phyloP scores from a whole-genome alignment of 1,139 yeast species.

The Scheffersomyces titani region DNA sequence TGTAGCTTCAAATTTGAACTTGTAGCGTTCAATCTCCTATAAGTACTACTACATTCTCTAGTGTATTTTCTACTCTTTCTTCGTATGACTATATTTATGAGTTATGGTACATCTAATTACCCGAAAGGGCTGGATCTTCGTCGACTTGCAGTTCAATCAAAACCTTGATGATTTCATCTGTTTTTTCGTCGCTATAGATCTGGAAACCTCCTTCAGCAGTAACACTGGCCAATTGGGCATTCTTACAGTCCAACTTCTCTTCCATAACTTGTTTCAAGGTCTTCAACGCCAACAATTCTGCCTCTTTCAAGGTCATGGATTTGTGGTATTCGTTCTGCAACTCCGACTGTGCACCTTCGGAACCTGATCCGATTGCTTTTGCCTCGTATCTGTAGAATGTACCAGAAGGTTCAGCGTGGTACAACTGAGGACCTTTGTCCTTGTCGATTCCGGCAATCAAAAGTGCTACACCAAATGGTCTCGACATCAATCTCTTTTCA shows the following conservation, averaged over 20 bases:
- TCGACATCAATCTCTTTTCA: constrained; percentile 94
- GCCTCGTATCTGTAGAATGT: constrained; percentile 97
- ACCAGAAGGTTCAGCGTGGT: constrained; percentile 99
- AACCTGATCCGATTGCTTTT: constrained; percentile 97
- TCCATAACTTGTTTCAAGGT: constrained; percentile 98
- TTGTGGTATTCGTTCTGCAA: constrained; percentile 96
- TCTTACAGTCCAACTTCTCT: constrained; percentile 92
- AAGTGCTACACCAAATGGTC: constrained; percentile 98
- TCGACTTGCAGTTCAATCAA: constrained; percentile 72
- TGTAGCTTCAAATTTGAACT: not conserved
- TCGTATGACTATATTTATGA: not conserved
- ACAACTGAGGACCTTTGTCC: constrained; percentile 93
- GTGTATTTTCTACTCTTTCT: not conserved
- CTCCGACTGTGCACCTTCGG: constrained; percentile 99
- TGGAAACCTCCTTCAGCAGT: constrained; percentile 86
- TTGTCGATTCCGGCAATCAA: constrained; percentile 92
- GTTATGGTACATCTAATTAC: not conserved
- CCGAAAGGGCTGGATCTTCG: constrained; percentile 7
- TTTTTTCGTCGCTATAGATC: constrained; percentile 80
- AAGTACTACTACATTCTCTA: not conserved
- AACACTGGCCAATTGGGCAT: constrained; percentile 93
- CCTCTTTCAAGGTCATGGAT: constrained; percentile 89
- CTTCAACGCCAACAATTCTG: constrained; percentile 86
- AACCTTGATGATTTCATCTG: constrained; percentile 75
- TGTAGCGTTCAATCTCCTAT: not conserved